These are phyloP conservation scores for Boletus barrowsii DNA, from an alignment of 768 basidiomycete species.

Conservation along the genomic window DNA sequence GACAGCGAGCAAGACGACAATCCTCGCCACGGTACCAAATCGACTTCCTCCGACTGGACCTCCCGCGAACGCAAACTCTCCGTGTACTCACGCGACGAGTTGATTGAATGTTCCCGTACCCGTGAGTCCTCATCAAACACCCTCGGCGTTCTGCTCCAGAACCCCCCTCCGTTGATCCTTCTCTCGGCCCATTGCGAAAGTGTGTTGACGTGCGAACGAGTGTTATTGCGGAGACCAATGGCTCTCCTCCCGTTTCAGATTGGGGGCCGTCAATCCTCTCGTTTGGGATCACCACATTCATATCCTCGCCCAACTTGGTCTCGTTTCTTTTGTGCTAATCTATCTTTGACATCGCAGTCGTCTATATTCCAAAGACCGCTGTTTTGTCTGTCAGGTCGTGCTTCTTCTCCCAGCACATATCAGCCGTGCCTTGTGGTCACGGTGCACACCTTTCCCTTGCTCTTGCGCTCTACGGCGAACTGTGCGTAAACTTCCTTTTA, in stretches of 20 bases:
- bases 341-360: slow-evolving; percentile 42
- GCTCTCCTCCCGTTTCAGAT: neutral
- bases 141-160: slow-evolving; percentile 9
- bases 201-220: neutral
- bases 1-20: neutral
- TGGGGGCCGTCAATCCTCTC: neutral
- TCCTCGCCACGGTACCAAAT: neutral
- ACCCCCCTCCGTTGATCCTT: neutral
- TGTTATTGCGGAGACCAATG: neutral
- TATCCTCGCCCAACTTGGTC: neutral
- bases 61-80: slow-evolving; percentile 17
- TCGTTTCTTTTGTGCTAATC: slow-evolving; percentile 4
- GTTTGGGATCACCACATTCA: neutral
- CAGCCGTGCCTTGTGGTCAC: slow-evolving; percentile 49
- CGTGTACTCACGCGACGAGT: slow-evolving; percentile 23
- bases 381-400: slow-evolving; percentile 62
- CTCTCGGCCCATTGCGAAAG: neutral
- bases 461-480: slow-evolving; percentile 61
- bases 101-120: slow-evolving; percentile 21
- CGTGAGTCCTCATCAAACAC: slow-evolving; percentile 25
- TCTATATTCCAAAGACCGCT: slow-evolving; percentile 58
- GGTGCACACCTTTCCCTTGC: slow-evolving; percentile 60
- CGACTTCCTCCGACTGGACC: slow-evolving; percentile 4
- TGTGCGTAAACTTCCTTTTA: slow-evolving; percentile 41
- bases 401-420: slow-evolving; percentile 43